A percentile compares a stretch with the other conserved stretches of the same genome.
Evolutionary conservation across 2,329 filamentous ascomycete species (phyloP).

Genomic region (Penicillium sp.): DNA sequence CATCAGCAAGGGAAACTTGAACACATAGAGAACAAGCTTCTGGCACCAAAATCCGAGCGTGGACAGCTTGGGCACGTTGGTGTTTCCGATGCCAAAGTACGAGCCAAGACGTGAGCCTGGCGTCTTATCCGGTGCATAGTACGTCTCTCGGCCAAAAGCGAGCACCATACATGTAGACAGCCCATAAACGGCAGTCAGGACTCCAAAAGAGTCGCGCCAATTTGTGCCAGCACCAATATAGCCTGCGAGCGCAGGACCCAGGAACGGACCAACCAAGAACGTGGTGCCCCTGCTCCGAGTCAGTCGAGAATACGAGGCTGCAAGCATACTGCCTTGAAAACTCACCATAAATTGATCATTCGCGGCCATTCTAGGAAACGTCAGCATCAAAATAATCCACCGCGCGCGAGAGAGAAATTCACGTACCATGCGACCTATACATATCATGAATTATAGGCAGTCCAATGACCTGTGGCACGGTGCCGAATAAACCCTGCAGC

Average conservation of each 20-base stretch:
- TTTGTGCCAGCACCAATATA: constrained; percentile 34
- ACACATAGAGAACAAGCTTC: constrained; percentile 26
- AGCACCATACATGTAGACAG: constrained; percentile 34
- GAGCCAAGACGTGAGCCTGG: constrained; percentile 20
- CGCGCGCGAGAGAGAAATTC: not conserved
- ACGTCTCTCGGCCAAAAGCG: constrained; percentile 37
- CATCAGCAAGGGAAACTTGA: constrained; percentile 32
- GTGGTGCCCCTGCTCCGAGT: constrained; percentile 30
- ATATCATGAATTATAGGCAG: constrained; percentile 42
- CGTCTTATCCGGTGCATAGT: constrained; percentile 22
- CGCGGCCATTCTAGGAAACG: constrained; percentile 31
- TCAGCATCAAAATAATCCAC: not conserved
- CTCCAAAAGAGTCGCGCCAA: constrained; percentile 35
- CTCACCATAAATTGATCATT: constrained; percentile 40
- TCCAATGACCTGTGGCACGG: constrained; percentile 41
- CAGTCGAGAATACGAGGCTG: not conserved
- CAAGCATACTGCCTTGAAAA: not conserved
- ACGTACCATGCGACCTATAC: constrained; percentile 29
- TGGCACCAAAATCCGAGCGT: constrained; percentile 27
- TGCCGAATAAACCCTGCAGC: constrained; percentile 39
- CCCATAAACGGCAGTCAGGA: constrained; percentile 37
- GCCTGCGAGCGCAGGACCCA: constrained; percentile 39
- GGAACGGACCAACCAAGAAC: constrained; percentile 38
- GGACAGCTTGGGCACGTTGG: constrained; percentile 24
- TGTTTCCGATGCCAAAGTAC: constrained; percentile 34